Conservation (phyloP, 345 rosid species). For the Eucalyptus cloeziana region DNA sequence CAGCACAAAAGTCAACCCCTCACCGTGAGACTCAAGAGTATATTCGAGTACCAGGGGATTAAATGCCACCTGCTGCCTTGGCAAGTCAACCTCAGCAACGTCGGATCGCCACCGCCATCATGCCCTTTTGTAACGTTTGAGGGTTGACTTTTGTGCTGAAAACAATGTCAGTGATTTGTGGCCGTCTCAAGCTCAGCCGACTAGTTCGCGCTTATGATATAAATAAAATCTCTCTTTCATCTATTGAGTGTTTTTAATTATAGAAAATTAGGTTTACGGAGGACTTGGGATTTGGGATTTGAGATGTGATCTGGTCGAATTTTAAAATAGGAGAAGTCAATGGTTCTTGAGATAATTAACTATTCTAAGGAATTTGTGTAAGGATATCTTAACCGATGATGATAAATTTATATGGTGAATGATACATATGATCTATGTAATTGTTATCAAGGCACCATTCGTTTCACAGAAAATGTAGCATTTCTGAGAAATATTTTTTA, state of each 20-base stretch:
- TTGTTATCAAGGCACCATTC: too few species aligned
- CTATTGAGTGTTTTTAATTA: neutral
- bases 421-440: too few species aligned
- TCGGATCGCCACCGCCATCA: too few species aligned
- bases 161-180: neutral
- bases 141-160: neutral
- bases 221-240: neutral
- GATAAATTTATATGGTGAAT: too few species aligned
- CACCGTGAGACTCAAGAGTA: neutral
- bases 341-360: too few species aligned
- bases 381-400: too few species aligned
- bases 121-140: neutral
- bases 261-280: neutral
- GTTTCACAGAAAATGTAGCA: accelerated
- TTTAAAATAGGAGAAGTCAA: neutral
- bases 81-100: too few species aligned
- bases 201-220: neutral
- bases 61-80: too few species aligned
- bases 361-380: too few species aligned
- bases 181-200: neutral
- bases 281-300: neutral
- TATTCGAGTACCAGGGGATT: too few species aligned
- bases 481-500: too few species aligned
- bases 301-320: neutral
- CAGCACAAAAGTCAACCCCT: neutral